phyloP scores from a whole-genome alignment of 345 rosid species.

The Lepidium sativum region DNA sequence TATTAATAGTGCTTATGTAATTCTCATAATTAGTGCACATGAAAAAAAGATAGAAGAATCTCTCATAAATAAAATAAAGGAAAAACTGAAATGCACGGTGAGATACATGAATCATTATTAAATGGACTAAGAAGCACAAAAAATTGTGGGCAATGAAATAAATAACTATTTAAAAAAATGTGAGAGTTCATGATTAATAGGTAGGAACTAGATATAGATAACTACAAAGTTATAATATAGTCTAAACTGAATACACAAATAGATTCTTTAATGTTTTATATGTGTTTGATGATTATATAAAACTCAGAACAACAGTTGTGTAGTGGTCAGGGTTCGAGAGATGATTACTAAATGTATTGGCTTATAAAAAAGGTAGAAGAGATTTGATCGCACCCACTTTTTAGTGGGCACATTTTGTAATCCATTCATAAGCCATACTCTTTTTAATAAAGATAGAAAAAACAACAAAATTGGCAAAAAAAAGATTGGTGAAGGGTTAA shows the following conservation, averaged over 20 bases:
- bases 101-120: constrained; percentile 20
- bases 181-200: constrained; percentile 14
- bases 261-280: background rate
- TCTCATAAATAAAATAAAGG: constrained; percentile 4
- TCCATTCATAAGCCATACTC: too few relatives aligned
- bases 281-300: background rate
- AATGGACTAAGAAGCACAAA: constrained; percentile 18
- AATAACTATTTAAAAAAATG: background rate
- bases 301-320: background rate
- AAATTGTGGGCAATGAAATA: constrained; percentile 8
- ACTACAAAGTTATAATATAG: background rate
- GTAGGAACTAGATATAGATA: background rate
- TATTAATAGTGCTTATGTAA: background rate
- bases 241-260: background rate
- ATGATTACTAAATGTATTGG: background rate
- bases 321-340: background rate
- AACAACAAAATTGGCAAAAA: too few relatives aligned
- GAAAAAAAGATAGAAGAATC: constrained; percentile 12
- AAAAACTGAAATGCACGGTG: constrained; percentile 19
- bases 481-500: too few relatives aligned
- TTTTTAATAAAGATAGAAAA: too few relatives aligned
- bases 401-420: too few relatives aligned
- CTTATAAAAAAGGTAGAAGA: too few relatives aligned
- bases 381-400: too few relatives aligned
- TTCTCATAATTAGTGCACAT: constrained; percentile 21